These are phyloP conservation scores for Acer campestre DNA, from an alignment of 345 rosid genomes.

Conservation along the genomic window DNA sequence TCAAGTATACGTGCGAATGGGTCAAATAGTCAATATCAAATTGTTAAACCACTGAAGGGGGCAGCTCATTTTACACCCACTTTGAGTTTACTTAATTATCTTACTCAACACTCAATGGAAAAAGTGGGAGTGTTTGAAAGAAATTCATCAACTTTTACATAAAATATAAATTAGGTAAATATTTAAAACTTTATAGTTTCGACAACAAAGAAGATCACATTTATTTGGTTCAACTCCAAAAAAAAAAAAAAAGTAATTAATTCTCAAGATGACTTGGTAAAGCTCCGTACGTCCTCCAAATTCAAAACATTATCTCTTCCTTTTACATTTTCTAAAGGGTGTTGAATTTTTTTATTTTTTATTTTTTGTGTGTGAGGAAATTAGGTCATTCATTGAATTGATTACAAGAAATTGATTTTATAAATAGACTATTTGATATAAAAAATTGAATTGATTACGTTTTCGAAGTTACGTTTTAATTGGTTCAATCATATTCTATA, in stretches of 20 bases:
- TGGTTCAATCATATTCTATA: too few species aligned
- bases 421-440: too few species aligned
- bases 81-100: neutral
- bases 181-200: neutral
- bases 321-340: too few species aligned
- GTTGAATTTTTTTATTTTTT: too few species aligned
- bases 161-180: slow-evolving; percentile 16
- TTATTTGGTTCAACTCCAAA: neutral
- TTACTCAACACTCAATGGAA: neutral
- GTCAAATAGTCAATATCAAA: neutral
- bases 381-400: too few species aligned
- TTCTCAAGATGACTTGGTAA: neutral
- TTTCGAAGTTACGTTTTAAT: too few species aligned
- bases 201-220: neutral
- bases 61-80: neutral
- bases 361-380: too few species aligned
- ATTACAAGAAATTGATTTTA: too few species aligned
- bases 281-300: neutral
- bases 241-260: neutral
- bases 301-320: neutral
- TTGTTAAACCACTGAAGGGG: neutral
- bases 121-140: neutral
- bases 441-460: too few species aligned
- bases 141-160: neutral
- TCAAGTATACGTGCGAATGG: too few species aligned